Base-by-base conservation (phyloP, 805 yeast species). In the Zygosaccharomyces lentus region DNA sequence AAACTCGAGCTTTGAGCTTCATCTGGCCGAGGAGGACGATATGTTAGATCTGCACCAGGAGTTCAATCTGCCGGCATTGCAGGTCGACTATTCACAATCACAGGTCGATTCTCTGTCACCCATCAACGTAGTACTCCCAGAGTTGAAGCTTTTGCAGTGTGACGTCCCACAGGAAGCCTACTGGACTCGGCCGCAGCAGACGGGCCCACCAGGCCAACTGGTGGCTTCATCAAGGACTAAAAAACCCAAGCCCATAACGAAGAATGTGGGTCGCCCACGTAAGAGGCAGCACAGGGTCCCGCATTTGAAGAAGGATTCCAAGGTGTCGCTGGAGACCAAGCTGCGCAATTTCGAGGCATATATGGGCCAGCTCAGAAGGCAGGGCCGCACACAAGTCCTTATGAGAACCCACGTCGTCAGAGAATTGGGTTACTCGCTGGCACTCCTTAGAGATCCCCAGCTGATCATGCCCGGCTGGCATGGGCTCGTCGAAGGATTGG, bases 281-380 rank as follows among this genome's bases (percentile, higher is more conserved):
- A 41, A n/a, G 27, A 24, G 30, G n/a, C 44, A 34, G 27, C 38
- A 41, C 13, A 32, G 44, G 27, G 30, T 32, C 17, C 44, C 45
- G 16, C 45, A 34, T 9, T 12, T 41, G 39, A 41, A 41, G 35
- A 41, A 25, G 17, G 38, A 41, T 25, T 41, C 45, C 9, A 41
- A 34, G 25, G 26, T 41, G 25, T 25, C 38, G 9, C 19, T 34
- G 7, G 45, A 41, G 16, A 29, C 27, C 9, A 41, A 41, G 27
- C 7, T 32, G 21, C 19, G 16, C 12, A 41, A 41, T 41, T 41
- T 41, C 26, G 21, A 13, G 1, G 29, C 19, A 13, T 41, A 41
- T 25, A 24, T 34, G 13, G 34, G 13, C 9, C 23, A 12, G 16
- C 23, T 41, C 38, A 31, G 27, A 24, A 25, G 31, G 6, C 25